These are phyloP conservation scores for Clonostachys rhizophaga DNA, from an alignment of 2,329 filamentous ascomycete genomes.

Conservation along the genomic window DNA sequence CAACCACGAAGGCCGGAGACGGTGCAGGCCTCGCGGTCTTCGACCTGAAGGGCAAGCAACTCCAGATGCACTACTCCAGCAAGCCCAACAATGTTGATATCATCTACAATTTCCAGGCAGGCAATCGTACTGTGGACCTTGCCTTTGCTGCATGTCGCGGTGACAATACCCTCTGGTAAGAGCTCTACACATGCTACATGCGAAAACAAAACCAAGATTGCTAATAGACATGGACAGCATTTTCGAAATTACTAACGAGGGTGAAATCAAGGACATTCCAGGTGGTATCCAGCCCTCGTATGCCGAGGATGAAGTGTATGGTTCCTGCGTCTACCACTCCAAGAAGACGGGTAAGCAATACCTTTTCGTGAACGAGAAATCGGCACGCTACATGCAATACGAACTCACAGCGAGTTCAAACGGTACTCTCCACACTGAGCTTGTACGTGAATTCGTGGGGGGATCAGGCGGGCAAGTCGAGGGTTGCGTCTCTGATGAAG, in stretches of 20 bases:
- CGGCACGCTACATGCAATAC: conserved; percentile 48
- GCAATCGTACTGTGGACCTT: conserved; percentile 37
- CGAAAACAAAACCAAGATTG: background rate
- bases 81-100: conserved; percentile 51
- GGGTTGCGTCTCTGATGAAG: conserved; percentile 47
- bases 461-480: conserved; percentile 49
- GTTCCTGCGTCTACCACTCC: conserved; percentile 46
- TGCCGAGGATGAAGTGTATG: conserved; percentile 41
- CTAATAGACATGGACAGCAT: conserved; percentile 22
- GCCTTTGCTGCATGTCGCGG: conserved; percentile 44
- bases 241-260: conserved; percentile 41
- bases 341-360: conserved; percentile 40
- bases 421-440: conserved; percentile 33
- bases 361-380: conserved; percentile 50
- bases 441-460: conserved; percentile 45
- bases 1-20: conserved; percentile 43
- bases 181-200: background rate
- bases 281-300: conserved; percentile 41
- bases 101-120: conserved; percentile 41
- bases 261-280: conserved; percentile 31
- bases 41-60: conserved; percentile 38
- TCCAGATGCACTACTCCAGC: conserved; percentile 36
- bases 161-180: conserved; percentile 48
- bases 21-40: conserved; percentile 45
- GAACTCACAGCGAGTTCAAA: conserved; percentile 34